These are phyloP conservation scores for Nakaseomyces kungkrabaensis DNA, from an alignment of 1,139 yeast genomes.

Conservation along the genomic window DNA sequence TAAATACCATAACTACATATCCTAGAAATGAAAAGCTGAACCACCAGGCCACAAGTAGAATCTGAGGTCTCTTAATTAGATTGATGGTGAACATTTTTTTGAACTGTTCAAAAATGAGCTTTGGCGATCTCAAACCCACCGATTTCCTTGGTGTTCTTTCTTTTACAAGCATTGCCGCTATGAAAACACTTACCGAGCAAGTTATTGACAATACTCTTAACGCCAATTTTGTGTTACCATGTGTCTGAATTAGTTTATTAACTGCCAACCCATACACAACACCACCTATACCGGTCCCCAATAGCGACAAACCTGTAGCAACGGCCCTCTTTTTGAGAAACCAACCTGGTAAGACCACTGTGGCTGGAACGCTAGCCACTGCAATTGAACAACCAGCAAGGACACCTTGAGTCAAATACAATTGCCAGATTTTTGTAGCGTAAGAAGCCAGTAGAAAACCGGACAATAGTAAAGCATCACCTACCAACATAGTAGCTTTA, in stretches of 20 bases:
- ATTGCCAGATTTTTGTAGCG: constrained; percentile 50
- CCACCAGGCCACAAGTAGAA: constrained; percentile 40
- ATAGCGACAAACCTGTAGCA: constrained; percentile 45
- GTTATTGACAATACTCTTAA: constrained; percentile 47
- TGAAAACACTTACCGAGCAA: constrained; percentile 30
- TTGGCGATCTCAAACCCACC: constrained; percentile 17
- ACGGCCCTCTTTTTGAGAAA: constrained; percentile 47
- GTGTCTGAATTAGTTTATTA: constrained; percentile 33
- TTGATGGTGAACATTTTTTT: constrained; percentile 7
- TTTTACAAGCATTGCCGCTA: constrained; percentile 37
- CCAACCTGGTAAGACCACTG: constrained; percentile 51
- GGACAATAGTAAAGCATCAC: constrained; percentile 41
- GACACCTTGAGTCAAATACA: constrained; percentile 62
- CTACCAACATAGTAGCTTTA: constrained; percentile 36
- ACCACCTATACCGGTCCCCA: constrained; percentile 58
- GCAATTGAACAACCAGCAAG: constrained; percentile 54
- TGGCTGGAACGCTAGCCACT: constrained; percentile 50
- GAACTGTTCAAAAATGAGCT: constrained; percentile 9
- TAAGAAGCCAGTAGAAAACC: constrained; percentile 59
- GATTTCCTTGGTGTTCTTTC: constrained; percentile 36
- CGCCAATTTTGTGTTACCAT: constrained; percentile 60
- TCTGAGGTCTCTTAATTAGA: constrained; percentile 14
- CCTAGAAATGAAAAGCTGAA: constrained; percentile 45
- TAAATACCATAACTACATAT: constrained; percentile 50
- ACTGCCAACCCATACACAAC: constrained; percentile 34